Conservation (phyloP, 2,329 filamentous ascomycete genomes). For the Emericellopsis cladophorae region DNA sequence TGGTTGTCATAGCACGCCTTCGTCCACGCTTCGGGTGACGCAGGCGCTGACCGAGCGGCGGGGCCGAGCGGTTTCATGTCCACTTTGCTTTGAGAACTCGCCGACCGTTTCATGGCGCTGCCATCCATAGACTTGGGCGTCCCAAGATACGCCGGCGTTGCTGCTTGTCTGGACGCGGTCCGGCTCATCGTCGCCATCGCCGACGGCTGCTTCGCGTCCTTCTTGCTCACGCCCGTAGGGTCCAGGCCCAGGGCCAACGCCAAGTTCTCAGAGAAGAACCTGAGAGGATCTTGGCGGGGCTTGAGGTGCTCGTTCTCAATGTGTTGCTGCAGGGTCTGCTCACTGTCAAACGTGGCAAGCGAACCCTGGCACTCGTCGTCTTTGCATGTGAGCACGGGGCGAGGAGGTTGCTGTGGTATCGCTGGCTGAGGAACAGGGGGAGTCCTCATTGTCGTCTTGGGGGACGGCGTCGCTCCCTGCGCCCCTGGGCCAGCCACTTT, state of each 20-base stretch:
- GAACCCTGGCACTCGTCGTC: conserved; percentile 42
- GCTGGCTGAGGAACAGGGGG: conserved; percentile 5
- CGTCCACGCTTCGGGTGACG: conserved; percentile 20
- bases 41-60: conserved; percentile 16
- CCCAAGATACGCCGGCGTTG: conserved; percentile 28
- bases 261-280: conserved; percentile 38
- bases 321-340: conserved; percentile 41
- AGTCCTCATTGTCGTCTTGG: conserved; percentile 19
- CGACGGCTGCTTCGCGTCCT: conserved; percentile 13
- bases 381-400: conserved; percentile 34
- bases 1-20: conserved; percentile 38
- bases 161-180: conserved; percentile 33
- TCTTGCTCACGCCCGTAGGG: conserved; percentile 29
- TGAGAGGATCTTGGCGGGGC: conserved; percentile 40
- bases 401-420: conserved; percentile 17
- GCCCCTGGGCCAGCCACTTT: conserved; percentile 3
- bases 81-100: conserved; percentile 29
- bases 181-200: conserved; percentile 18
- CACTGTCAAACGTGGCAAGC: conserved; percentile 34
- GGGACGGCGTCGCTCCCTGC: conserved; percentile 30
- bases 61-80: conserved; percentile 17
- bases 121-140: conserved; percentile 38
- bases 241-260: conserved; percentile 37
- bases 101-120: conserved; percentile 33
- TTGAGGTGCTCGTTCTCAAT: conserved; percentile 46